Evolutionary conservation across 371 early-diverging fungal species (phyloP).

Genomic region (Mortierella sp.): DNA sequence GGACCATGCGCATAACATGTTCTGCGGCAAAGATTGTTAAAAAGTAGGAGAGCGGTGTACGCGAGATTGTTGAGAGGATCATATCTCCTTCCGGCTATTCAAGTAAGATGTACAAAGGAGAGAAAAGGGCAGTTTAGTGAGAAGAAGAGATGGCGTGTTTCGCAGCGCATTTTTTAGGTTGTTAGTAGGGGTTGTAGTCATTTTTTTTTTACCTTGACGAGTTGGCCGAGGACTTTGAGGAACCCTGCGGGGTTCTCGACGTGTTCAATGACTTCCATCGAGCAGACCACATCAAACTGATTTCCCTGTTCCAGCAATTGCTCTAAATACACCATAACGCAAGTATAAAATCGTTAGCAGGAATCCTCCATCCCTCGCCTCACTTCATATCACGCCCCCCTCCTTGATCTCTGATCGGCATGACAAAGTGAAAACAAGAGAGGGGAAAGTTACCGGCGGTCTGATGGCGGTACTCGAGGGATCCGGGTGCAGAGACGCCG

Average conservation of each 20-base stretch:
- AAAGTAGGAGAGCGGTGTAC: conserved; percentile 81
- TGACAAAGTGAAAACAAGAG: not conserved
- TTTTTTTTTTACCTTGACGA: conserved; percentile 66
- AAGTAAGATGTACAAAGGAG: not conserved
- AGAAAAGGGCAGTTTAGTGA: not conserved
- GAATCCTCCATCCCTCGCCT: not conserved
- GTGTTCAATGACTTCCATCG: conserved; percentile 96
- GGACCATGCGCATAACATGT: conserved; percentile 83
- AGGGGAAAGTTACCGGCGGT: conserved; percentile 70
- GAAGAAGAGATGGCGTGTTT: not conserved
- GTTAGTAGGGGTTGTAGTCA: not conserved
- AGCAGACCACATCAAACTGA: conserved; percentile 86
- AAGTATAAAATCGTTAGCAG: not conserved
- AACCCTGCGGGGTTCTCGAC: conserved; percentile 85
- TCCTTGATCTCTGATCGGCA: not conserved
- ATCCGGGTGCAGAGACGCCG: conserved; percentile 57
- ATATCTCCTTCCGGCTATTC: conserved; percentile 68
- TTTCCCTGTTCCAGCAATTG: conserved; percentile 67
- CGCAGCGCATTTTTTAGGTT: not conserved
- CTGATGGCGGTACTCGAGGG: conserved; percentile 75
- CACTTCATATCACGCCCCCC: not conserved
- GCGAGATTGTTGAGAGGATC: conserved; percentile 93
- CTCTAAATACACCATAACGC: conserved; percentile 59
- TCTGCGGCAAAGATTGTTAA: conserved; percentile 92
- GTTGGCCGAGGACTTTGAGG: conserved; percentile 71